These are phyloP conservation scores for Mikania micrantha DNA, from an alignment of 129 eudicot genomes.

Conservation along the genomic window DNA sequence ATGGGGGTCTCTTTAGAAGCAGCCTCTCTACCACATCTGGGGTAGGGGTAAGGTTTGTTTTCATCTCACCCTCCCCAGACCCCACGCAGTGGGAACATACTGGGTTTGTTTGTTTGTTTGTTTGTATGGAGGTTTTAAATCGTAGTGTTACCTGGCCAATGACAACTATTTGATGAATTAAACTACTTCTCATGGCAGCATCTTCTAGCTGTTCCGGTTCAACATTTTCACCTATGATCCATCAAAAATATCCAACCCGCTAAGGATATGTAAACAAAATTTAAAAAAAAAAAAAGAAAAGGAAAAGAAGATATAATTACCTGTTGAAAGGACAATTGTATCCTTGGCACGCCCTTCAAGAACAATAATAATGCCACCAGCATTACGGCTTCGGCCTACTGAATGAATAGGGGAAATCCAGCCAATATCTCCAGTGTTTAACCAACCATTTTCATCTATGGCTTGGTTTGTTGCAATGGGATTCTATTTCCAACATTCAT, in stretches of 20 bases:
- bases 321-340: conserved; percentile 95
- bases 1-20: too few species aligned
- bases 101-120: too few species aligned
- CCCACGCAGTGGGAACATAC: too few species aligned
- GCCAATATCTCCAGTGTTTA: conserved; percentile 93
- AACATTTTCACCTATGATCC: conserved; percentile 77
- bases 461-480: conserved; percentile 57
- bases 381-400: conserved; percentile 67
- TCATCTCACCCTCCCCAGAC: too few species aligned
- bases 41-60: too few species aligned
- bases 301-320: conserved; percentile 25
- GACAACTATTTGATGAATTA: conserved; percentile 83
- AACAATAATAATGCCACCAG: conserved; percentile 76
- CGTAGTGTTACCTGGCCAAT: conserved; percentile 68
- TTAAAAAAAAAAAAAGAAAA: neutral
- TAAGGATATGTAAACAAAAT: neutral
- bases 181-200: conserved; percentile 86
- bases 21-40: too few species aligned
- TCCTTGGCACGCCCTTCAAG: conserved; percentile 99
- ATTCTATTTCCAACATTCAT: conserved; percentile 51
- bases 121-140: neutral
- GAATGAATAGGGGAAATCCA: conserved; percentile 79
- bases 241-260: neutral
- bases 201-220: conserved; percentile 95
- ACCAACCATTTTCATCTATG: conserved; percentile 92